Conservation (phyloP, 2,329 filamentous ascomycete species). For the Cladosporium velox region DNA sequence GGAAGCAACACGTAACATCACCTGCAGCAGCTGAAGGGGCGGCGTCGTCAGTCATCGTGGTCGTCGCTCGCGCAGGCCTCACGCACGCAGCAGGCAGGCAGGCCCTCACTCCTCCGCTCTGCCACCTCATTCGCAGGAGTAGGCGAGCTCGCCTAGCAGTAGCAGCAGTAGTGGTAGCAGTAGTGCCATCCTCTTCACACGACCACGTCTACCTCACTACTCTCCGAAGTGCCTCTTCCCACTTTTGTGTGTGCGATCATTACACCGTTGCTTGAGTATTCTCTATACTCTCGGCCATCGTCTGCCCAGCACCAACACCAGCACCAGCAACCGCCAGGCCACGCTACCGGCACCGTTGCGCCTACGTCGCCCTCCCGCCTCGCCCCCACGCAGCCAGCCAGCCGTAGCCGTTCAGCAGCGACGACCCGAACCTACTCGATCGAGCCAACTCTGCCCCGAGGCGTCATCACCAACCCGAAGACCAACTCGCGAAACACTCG, state of each 20-base stretch:
- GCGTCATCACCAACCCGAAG: background rate
- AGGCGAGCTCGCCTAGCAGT: background rate
- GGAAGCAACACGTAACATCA: background rate
- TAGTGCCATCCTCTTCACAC: background rate
- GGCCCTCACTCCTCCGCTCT: background rate
- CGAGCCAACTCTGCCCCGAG: background rate
- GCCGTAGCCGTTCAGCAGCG: background rate
- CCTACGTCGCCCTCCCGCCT: background rate
- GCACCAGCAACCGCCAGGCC: too few species aligned
- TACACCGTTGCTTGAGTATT: background rate
- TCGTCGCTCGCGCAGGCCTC: background rate
- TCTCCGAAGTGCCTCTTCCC: background rate
- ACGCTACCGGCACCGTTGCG: background rate
- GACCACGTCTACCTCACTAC: background rate
- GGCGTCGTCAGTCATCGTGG: background rate
- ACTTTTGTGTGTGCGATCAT: background rate
- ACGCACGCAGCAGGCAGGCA: background rate
- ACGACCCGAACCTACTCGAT: constrained; percentile 10
- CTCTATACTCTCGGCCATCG: background rate
- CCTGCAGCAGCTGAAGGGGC: background rate
- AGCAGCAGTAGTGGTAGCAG: background rate
- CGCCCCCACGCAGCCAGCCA: constrained; percentile 1
- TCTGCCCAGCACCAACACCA: background rate
- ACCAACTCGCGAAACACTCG: background rate
- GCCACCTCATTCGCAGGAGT: background rate